A percentile compares a stretch with the other conserved stretches of the same genome.
Conservation (phyloP, 2,329 filamentous ascomycete species). For the Knufia petricola region DNA sequence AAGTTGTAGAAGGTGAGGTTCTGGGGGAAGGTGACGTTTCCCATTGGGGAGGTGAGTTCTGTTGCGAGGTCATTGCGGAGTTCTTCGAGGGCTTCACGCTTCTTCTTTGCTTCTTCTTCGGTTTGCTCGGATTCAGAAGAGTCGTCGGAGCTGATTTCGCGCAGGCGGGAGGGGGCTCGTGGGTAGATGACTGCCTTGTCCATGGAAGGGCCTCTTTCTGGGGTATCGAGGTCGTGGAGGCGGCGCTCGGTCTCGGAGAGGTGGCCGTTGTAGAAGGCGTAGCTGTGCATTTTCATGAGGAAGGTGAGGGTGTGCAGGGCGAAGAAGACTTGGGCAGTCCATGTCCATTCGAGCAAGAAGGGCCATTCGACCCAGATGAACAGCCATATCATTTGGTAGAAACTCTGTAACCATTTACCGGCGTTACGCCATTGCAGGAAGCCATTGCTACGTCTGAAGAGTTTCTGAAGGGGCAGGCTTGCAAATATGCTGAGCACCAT, state of each 20-base stretch:
- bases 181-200: constrained; percentile 69
- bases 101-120: constrained; percentile 18
- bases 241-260: constrained; percentile 77
- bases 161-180: constrained; percentile 34
- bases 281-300: constrained; percentile 99
- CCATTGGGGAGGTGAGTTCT: constrained; percentile 83
- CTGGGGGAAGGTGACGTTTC: constrained; percentile 77
- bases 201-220: constrained; percentile 54
- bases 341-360: constrained; percentile 81
- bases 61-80: constrained; percentile 79
- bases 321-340: constrained; percentile 94
- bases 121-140: constrained; percentile 23
- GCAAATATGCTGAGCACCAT: constrained; percentile 73
- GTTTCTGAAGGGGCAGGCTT: constrained; percentile 61
- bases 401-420: constrained; percentile 74
- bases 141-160: constrained; percentile 20
- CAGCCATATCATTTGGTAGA: constrained; percentile 73
- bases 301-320: constrained; percentile 82
- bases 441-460: constrained; percentile 50
- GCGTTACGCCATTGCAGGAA: constrained; percentile 62
- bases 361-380: constrained; percentile 74
- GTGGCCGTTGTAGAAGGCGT: constrained; percentile 96
- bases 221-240: constrained; percentile 67
- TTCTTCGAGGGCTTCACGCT: constrained; percentile 49
- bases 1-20: constrained; percentile 81